Evolutionary conservation across 768 basidiomycete genomes (phyloP).

Genomic region (Dentipellis sp.): DNA sequence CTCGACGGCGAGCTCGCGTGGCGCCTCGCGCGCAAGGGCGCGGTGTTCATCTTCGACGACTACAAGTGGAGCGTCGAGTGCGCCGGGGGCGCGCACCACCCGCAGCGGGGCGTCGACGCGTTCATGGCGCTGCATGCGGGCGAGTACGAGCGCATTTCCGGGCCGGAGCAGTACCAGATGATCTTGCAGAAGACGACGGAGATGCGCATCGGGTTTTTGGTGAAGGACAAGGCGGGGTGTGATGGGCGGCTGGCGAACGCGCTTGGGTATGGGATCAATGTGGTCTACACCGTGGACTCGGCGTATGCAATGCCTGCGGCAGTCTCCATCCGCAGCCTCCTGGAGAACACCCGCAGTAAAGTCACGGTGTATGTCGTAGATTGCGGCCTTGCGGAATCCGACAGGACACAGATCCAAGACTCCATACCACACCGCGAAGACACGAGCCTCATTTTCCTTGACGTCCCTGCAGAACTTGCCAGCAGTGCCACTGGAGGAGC

Average conservation of each 20-base stretch:
- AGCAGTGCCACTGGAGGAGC: constrained; percentile 22
- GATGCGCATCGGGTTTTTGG: constrained; percentile 46
- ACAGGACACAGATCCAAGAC: constrained; percentile 23
- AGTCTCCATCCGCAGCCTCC: constrained; percentile 35
- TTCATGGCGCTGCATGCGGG: constrained; percentile 42
- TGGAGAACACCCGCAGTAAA: constrained; percentile 26
- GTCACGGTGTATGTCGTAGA: constrained; percentile 43
- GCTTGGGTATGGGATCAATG: constrained; percentile 37
- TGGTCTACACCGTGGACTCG: constrained; percentile 35
- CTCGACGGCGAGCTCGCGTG: constrained; percentile 53
- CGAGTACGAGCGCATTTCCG: constrained; percentile 35
- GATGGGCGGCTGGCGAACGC: constrained; percentile 9
- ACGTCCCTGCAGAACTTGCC: constrained; percentile 18
- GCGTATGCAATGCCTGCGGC: constrained; percentile 39
- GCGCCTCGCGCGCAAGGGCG: constrained; percentile 41
- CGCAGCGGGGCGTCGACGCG: constrained; percentile 45
- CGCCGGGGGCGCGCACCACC: constrained; percentile 40
- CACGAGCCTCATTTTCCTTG: constrained; percentile 35
- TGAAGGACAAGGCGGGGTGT: constrained; percentile 13
- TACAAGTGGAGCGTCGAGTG: constrained; percentile 45
- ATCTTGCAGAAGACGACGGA: constrained; percentile 39
- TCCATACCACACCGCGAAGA: constrained; percentile 21
- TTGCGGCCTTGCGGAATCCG: constrained; percentile 30
- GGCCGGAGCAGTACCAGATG: constrained; percentile 37
- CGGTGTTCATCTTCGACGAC: constrained; percentile 49